Percentiles rank a stretch among this genome's conserved stretches.
Conservation (phyloP, 257 asterid species). For the Ajuga chamaepitys region DNA sequence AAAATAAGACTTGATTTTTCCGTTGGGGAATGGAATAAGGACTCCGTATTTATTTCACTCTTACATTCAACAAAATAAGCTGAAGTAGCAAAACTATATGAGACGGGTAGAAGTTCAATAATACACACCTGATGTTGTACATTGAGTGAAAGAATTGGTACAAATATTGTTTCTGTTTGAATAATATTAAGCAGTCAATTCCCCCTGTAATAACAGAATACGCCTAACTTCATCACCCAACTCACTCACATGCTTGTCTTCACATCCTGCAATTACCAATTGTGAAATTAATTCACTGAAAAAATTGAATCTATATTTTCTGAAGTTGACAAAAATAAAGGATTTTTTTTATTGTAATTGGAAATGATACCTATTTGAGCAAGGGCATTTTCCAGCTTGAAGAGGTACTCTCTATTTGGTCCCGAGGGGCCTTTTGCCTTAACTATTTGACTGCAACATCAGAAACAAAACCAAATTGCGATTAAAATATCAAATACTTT, state of each 20-base stretch:
- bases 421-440: conserved; percentile 96
- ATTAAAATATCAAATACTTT: neutral
- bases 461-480: neutral
- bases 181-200: conserved; percentile 9
- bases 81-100: too few relatives aligned
- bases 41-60: too few relatives aligned
- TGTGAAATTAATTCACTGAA: neutral
- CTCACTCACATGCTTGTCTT: conserved; percentile 69
- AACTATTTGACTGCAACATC: conserved; percentile 64
- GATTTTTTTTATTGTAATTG: too few relatives aligned
- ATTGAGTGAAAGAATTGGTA: neutral
- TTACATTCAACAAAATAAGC: too few relatives aligned
- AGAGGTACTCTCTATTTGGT: conserved; percentile 88
- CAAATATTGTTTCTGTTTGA: neutral
- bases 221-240: conserved; percentile 75
- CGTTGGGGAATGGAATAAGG: too few relatives aligned
- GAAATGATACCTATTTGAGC: conserved; percentile 43
- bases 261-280: conserved; percentile 41
- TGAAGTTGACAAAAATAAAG: too few relatives aligned
- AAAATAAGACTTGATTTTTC: too few relatives aligned
- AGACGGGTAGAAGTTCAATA: too few relatives aligned
- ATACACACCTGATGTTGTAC: too few relatives aligned
- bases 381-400: conserved; percentile 82
- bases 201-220: conserved; percentile 30
- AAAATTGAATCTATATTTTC: too few relatives aligned